Conservation (phyloP, 2,329 filamentous ascomycete species). For the Colletotrichum sp. region DNA sequence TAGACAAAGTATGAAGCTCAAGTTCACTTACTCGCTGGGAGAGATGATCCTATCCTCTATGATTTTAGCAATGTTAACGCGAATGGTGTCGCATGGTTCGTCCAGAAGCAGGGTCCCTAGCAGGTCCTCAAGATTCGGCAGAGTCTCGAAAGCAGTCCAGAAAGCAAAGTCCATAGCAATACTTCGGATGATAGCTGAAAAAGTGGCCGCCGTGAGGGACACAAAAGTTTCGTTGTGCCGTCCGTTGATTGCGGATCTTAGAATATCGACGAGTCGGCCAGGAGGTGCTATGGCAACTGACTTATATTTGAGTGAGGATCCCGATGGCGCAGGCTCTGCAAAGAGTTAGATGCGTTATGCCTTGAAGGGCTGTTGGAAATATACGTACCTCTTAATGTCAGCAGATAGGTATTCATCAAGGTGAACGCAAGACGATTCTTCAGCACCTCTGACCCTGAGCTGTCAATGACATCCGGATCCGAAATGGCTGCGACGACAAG, state of each 20-base stretch:
- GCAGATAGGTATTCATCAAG: constrained; percentile 61
- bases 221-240: constrained; percentile 5
- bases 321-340: constrained; percentile 24
- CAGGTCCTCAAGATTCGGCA: constrained; percentile 29
- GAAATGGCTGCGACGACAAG: constrained; percentile 57
- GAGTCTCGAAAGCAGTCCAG: constrained; percentile 40
- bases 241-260: constrained; percentile 22
- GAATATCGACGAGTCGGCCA: constrained; percentile 33
- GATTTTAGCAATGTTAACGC: constrained; percentile 37
- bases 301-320: background rate
- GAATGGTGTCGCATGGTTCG: constrained; percentile 39
- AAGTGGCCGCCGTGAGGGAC: constrained; percentile 32
- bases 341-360: constrained; percentile 22
- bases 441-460: constrained; percentile 40
- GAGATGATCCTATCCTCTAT: constrained; percentile 32
- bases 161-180: constrained; percentile 41
- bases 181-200: constrained; percentile 44
- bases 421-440: constrained; percentile 55
- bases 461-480: constrained; percentile 7
- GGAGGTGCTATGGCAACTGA: constrained; percentile 25
- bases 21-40: constrained; percentile 16
- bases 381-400: constrained; percentile 57
- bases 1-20: constrained; percentile 11
- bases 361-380: background rate
- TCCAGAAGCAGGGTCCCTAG: constrained; percentile 40